These are phyloP conservation scores for Coemansia sp. DNA, from an alignment of 192 early-diverging fungal species.

Conservation along the genomic window DNA sequence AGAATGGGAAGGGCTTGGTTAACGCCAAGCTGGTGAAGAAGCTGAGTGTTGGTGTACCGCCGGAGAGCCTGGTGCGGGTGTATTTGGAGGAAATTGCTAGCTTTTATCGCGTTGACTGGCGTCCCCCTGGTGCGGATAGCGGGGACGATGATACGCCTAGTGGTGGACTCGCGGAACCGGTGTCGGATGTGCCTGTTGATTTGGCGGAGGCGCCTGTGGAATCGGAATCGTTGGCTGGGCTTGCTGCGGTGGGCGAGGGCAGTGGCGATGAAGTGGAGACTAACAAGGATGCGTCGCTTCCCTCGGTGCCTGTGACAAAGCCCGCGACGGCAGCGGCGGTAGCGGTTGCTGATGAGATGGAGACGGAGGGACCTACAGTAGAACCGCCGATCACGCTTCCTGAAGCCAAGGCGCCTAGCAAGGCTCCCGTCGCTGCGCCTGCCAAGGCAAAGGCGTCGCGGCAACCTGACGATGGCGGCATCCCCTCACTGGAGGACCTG, in stretches of 20 bases:
- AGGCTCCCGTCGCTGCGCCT: neutral
- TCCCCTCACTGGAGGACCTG: slow-evolving; percentile 73
- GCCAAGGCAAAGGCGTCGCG: slow-evolving; percentile 11
- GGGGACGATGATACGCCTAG: slow-evolving; percentile 20
- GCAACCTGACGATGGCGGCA: slow-evolving; percentile 24
- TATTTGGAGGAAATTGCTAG: slow-evolving; percentile 90
- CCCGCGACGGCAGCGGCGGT: neutral
- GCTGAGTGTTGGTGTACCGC: slow-evolving; percentile 74
- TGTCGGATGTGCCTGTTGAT: neutral
- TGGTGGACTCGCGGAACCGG: slow-evolving; percentile 19
- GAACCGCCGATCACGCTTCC: neutral
- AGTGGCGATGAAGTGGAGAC: neutral
- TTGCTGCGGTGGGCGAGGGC: neutral
- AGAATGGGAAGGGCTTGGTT: slow-evolving; percentile 71
- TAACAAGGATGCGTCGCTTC: neutral
- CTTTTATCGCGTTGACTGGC: slow-evolving; percentile 74
- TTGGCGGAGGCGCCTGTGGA: neutral
- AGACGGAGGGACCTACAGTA: neutral
- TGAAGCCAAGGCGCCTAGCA: neutral
- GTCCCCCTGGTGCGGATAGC: slow-evolving; percentile 51
- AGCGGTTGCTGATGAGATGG: neutral
- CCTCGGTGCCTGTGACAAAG: neutral
- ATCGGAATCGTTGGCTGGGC: neutral
- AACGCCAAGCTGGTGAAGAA: slow-evolving; percentile 77
- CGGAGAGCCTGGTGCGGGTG: slow-evolving; percentile 72